Evolutionary conservation across 495 filamentous ascomycete species (phyloP).

Genomic region (Xylaria intraflava): DNA sequence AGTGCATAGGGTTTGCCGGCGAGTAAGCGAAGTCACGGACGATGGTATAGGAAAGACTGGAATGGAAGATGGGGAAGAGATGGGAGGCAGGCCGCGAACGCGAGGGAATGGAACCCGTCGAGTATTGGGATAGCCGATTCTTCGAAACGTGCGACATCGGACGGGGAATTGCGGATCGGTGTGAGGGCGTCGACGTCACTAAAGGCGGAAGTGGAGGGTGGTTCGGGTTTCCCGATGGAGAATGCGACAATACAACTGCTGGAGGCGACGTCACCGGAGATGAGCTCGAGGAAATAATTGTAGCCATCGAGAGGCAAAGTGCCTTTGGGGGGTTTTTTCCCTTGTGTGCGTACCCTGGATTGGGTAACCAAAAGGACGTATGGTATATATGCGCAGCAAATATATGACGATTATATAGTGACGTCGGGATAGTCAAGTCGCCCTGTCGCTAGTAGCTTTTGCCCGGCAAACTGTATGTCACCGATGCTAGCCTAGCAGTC

Average conservation of each 20-base stretch:
- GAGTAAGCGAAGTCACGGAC: constrained; percentile 97
- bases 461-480: constrained; percentile 24
- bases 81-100: constrained; percentile 71
- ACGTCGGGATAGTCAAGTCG: constrained; percentile 5
- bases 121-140: constrained; percentile 60
- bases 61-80: constrained; percentile 76
- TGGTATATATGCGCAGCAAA: constrained; percentile 2
- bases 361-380: constrained; percentile 12
- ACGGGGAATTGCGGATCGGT: constrained; percentile 53
- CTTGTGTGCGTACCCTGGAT: constrained; percentile 26
- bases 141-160: constrained; percentile 64
- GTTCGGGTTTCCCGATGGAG: constrained; percentile 48
- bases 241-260: constrained; percentile 38
- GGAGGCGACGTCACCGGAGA: constrained; percentile 50
- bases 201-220: constrained; percentile 56
- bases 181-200: constrained; percentile 50
- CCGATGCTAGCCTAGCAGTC: constrained; percentile 7
- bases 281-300: constrained; percentile 52
- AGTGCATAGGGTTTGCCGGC: constrained; percentile 75
- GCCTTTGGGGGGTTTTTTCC: constrained; percentile 12
- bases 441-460: constrained; percentile 22
- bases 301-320: constrained; percentile 37
- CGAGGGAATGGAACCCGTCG: constrained; percentile 63
- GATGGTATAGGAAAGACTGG: constrained; percentile 78
- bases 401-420: neutral